Base-by-base conservation (phyloP, 2,329 filamentous ascomycete species). In the Calonectria montana region DNA sequence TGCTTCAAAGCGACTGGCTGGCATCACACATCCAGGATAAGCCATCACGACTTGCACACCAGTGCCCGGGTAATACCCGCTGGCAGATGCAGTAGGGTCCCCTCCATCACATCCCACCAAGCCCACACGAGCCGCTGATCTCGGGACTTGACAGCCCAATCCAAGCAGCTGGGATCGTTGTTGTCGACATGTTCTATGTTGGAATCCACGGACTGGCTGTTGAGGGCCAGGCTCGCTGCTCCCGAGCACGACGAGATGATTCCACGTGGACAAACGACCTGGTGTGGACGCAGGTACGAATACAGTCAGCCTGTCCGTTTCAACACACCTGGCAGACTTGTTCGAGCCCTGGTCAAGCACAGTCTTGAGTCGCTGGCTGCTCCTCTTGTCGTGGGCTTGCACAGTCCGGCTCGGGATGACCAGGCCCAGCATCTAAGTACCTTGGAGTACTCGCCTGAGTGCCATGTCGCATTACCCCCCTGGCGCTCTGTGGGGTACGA, bases 231-330 rank as follows among this genome's bases (percentile, higher is more conserved):
- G 23, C 7, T 65, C 27, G 67, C 15, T 43, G 45, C 37, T 43
- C 27, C 53, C 61, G 53, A 71, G 63, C 63, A 73, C 67, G 67
- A 76, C 69, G 48, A 69, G 31, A 76, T 61, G 65, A 70, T 62
- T 70, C 76, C 77, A 79, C 75, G 77, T 79, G 76, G 76, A 71
- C 64, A 31, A 48, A 48, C 41, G 67, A 62, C 62, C 67, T 66
- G 57, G 72, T 70, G 64, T 53, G 65, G 62, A 78, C 74, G 77
- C 77, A 79, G 77, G 77, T 78, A 79, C 77, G 63, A 59, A 45
- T 64, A 59, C 65, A 65, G 66, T 72, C 48, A 65, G 39, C 41
- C 29, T 43, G 41, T 68, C 61, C 61, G 61, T 71, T 53, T 65
- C 67, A 65, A 47, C 67, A 70, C 31, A 13, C 31, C 29, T 12